These are phyloP conservation scores for Akanthomyces uredinophilus DNA, from an alignment of 2,329 filamentous ascomycete genomes.

Conservation along the genomic window DNA sequence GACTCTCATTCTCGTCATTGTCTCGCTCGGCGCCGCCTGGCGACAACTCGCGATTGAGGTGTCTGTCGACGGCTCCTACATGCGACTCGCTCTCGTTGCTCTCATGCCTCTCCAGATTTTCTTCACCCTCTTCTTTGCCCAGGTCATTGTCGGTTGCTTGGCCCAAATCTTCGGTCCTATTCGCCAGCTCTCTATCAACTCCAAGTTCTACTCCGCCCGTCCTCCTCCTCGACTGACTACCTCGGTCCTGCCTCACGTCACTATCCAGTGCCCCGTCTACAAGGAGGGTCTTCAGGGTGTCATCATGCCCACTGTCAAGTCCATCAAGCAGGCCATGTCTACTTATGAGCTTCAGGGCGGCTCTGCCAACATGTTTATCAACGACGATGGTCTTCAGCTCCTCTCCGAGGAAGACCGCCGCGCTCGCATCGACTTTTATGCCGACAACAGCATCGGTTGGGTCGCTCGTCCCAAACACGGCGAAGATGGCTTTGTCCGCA, in stretches of 20 bases:
- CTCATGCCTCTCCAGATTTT: slow-evolving; percentile 70
- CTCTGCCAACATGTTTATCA: slow-evolving; percentile 51
- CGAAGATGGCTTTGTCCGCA: slow-evolving; percentile 45
- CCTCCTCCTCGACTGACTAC: slow-evolving; percentile 57
- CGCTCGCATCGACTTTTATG: slow-evolving; percentile 56
- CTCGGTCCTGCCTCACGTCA: slow-evolving; percentile 59
- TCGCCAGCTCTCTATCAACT: slow-evolving; percentile 67
- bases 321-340: slow-evolving; percentile 47
- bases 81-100: slow-evolving; percentile 58
- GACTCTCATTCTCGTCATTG: slow-evolving; percentile 60
- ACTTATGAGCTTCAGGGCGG: slow-evolving; percentile 44
- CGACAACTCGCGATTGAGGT: slow-evolving; percentile 65
- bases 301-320: slow-evolving; percentile 45
- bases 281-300: slow-evolving; percentile 36
- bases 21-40: slow-evolving; percentile 65
- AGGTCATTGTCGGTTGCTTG: slow-evolving; percentile 71
- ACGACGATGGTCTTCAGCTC: slow-evolving; percentile 58
- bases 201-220: slow-evolving; percentile 75
- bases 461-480: slow-evolving; percentile 44
- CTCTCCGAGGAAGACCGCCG: slow-evolving; percentile 37
- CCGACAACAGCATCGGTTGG: slow-evolving; percentile 44
- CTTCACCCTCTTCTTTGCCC: slow-evolving; percentile 76
- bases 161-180: slow-evolving; percentile 73
- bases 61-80: slow-evolving; percentile 57
- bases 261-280: slow-evolving; percentile 39